Percentiles rank a stretch among this genome's conserved stretches.
phyloP scores from a whole-genome alignment of 768 basidiomycete species.

The Russula earlei region DNA sequence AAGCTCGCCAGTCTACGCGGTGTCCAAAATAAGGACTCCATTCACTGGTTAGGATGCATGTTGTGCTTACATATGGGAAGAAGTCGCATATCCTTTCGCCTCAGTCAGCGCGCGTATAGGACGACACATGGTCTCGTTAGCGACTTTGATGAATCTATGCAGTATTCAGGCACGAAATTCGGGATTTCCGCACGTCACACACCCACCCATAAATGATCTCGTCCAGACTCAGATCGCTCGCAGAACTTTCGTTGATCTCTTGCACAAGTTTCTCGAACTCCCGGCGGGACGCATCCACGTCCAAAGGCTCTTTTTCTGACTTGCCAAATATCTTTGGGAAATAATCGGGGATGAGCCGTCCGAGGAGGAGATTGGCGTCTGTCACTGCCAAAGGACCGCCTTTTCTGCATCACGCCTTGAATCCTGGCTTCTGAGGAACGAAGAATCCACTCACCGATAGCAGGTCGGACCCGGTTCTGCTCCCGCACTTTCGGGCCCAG shows the following conservation, averaged over 20 bases:
- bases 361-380: slow-evolving; percentile 86
- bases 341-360: slow-evolving; percentile 79
- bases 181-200: background rate
- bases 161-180: background rate
- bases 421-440: background rate
- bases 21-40: slow-evolving; percentile 3
- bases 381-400: slow-evolving; percentile 88
- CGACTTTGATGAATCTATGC: slow-evolving; percentile 85
- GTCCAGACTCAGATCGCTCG: slow-evolving; percentile 53
- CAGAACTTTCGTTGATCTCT: slow-evolving; percentile 52
- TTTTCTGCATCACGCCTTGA: slow-evolving; percentile 42
- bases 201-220: slow-evolving; percentile 83
- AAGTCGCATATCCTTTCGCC: slow-evolving; percentile 75
- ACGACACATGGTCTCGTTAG: slow-evolving; percentile 93
- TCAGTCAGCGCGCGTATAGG: slow-evolving; percentile 90
- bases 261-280: slow-evolving; percentile 61
- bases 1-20: slow-evolving; percentile 73
- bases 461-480: slow-evolving; percentile 92
- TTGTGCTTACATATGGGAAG: slow-evolving; percentile 48
- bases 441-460: slow-evolving; percentile 50
- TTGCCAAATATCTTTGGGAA: slow-evolving; percentile 96
- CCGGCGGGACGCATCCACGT: slow-evolving; percentile 54
- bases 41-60: background rate
- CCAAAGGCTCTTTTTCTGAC: slow-evolving; percentile 76
- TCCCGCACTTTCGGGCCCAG: slow-evolving; percentile 89